phyloP scores from a whole-genome alignment of 306 rosid genomes.

The Oxytropis ochrocephala region DNA sequence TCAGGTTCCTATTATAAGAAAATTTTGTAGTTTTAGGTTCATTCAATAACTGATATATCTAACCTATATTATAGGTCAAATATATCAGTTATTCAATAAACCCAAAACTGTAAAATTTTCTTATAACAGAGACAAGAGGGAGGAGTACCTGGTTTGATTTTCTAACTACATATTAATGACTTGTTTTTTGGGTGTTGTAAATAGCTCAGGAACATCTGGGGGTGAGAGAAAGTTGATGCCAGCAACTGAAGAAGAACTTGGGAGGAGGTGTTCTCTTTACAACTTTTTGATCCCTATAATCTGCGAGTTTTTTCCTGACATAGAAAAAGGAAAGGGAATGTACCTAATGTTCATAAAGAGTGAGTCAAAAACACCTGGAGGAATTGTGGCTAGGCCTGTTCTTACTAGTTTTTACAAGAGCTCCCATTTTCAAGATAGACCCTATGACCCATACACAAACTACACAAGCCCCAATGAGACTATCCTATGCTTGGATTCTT shows the following conservation, averaged over 20 bases:
- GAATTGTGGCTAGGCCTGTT: conserved; percentile 73
- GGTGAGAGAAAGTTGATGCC: conserved; percentile 95
- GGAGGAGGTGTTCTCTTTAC: conserved; percentile 46
- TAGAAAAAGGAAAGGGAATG: conserved; percentile 90
- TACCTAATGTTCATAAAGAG: conserved; percentile 70
- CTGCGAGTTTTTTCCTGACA: conserved; percentile 46
- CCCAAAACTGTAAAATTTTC: too few species aligned
- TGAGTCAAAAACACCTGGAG: conserved; percentile 74
- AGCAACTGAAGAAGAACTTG: conserved; percentile 60
- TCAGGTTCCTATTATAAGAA: too few species aligned
- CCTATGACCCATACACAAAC: conserved; percentile 72
- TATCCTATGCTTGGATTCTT: conserved; percentile 66
- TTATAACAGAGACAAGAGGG: too few species aligned
- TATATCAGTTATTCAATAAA: too few species aligned
- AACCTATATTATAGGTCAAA: too few species aligned
- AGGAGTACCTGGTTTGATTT: too few species aligned
- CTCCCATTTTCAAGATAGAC: conserved; percentile 49
- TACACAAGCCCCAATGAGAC: conserved; percentile 81
- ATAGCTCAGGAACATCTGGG: conserved; percentile 82
- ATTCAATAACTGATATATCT: too few species aligned
- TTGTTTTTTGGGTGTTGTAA: conserved; percentile 10
- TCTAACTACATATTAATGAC: background rate
- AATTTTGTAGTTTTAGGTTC: too few species aligned
- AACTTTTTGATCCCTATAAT: conserved; percentile 78
- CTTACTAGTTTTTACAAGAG: conserved; percentile 83